These are phyloP conservation scores for Calonectria crousiana DNA, from an alignment of 2,329 filamentous ascomycete genomes.

Conservation along the genomic window DNA sequence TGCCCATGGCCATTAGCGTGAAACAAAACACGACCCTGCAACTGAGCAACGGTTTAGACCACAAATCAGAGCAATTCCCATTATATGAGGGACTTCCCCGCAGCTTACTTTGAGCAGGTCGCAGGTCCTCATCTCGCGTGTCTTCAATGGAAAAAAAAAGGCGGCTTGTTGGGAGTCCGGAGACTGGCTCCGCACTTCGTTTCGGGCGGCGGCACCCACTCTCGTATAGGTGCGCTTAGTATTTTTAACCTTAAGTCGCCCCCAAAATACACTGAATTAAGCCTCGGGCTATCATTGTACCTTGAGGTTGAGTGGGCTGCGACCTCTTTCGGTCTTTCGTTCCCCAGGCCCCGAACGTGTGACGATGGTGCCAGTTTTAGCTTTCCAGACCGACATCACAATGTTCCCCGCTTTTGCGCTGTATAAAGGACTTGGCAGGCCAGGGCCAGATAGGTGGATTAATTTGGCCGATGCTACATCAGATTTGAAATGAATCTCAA, in stretches of 20 bases:
- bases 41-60: not conserved
- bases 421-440: not conserved
- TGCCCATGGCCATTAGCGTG: not conserved
- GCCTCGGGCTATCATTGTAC: constrained; percentile 2
- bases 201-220: not conserved
- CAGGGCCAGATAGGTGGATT: constrained; percentile 4
- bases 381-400: not conserved
- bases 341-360: not conserved
- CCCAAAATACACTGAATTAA: not conserved
- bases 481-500: not conserved
- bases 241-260: not conserved
- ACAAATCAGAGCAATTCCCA: not conserved
- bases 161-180: not conserved
- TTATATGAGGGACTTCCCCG: not conserved
- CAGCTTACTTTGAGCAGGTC: not conserved
- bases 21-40: not conserved
- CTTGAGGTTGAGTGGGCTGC: not conserved
- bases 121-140: not conserved
- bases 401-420: not conserved
- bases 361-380: not conserved
- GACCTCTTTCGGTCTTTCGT: not conserved
- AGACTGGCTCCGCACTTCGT: not conserved
- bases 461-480: not conserved
- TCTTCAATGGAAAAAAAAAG: not conserved
- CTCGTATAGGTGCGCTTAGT: constrained; percentile 7